Conservation (phyloP, 495 filamentous ascomycete species). For the Podospora pseudopauciseta region DNA sequence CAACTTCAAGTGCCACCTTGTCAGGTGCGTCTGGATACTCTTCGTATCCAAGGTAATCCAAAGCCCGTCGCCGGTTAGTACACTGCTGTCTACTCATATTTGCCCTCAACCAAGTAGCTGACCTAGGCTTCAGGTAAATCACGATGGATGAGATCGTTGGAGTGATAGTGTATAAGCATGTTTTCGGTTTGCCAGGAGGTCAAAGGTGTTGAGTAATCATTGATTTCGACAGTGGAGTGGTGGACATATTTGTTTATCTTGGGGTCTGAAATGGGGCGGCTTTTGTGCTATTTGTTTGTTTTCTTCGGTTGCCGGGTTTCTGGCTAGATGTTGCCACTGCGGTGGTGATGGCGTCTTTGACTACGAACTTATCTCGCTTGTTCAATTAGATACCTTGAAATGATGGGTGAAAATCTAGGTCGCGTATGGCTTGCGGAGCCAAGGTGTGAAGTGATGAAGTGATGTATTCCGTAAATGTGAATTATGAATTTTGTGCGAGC, state of each 20-base stretch:
- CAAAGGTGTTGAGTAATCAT: not conserved
- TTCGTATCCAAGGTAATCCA: not conserved
- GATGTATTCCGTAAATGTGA: conserved; percentile 10
- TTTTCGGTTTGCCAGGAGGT: not conserved
- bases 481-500: conserved; percentile 30
- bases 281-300: not conserved
- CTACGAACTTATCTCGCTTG: not conserved
- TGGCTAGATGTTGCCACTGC: not conserved
- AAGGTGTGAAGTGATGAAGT: not conserved
- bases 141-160: not conserved
- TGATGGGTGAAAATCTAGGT: too few relatives aligned
- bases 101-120: not conserved
- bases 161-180: too few relatives aligned
- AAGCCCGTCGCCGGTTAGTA: not conserved
- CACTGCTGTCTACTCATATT: not conserved
- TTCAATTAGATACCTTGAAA: not conserved
- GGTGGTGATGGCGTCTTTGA: not conserved
- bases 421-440: too few relatives aligned
- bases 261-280: not conserved
- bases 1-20: not conserved
- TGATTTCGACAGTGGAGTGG: not conserved
- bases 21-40: not conserved
- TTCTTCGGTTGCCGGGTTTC: not conserved
- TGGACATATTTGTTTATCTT: not conserved
- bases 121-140: not conserved